Conservation (phyloP, 305 asterid genomes). For the Fraxinus dipetala region DNA sequence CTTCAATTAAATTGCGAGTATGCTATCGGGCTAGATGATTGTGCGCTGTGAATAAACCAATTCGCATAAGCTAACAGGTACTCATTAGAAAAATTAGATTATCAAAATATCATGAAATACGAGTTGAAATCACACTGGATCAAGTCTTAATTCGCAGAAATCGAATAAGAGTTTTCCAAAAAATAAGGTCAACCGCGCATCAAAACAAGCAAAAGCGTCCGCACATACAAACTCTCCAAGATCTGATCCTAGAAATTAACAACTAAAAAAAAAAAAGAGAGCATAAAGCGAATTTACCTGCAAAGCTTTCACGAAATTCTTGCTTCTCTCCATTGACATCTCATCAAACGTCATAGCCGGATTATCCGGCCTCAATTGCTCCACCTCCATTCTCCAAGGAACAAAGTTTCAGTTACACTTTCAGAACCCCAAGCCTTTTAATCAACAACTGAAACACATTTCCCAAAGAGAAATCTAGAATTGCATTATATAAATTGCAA, state of each 20-base stretch:
- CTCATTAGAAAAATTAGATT: not conserved
- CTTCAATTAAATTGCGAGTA: not conserved
- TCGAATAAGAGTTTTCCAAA: not conserved
- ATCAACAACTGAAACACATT: not conserved
- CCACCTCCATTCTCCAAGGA: conserved; percentile 46
- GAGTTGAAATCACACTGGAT: not conserved
- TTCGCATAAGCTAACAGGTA: not conserved
- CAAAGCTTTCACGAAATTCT: conserved; percentile 75
- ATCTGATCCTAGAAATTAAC: not conserved
- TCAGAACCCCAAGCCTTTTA: not conserved
- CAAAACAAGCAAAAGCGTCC: not conserved
- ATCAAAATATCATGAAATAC: not conserved
- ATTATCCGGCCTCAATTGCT: conserved; percentile 36
- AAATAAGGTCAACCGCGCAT: not conserved
- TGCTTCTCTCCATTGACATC: conserved; percentile 67
- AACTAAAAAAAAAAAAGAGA: not conserved
- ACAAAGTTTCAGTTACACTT: conserved; percentile 14
- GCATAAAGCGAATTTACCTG: conserved; percentile 46
- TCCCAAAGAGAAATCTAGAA: not conserved
- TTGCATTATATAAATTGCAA: not conserved
- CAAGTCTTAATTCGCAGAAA: not conserved
- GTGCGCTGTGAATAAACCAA: not conserved
- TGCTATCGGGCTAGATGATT: not conserved
- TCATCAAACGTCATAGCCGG: conserved; percentile 61
- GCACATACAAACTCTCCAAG: not conserved